These are phyloP conservation scores for Theileria parva DNA, from an alignment of 169 alveolate genomes.

Conservation along the genomic window DNA sequence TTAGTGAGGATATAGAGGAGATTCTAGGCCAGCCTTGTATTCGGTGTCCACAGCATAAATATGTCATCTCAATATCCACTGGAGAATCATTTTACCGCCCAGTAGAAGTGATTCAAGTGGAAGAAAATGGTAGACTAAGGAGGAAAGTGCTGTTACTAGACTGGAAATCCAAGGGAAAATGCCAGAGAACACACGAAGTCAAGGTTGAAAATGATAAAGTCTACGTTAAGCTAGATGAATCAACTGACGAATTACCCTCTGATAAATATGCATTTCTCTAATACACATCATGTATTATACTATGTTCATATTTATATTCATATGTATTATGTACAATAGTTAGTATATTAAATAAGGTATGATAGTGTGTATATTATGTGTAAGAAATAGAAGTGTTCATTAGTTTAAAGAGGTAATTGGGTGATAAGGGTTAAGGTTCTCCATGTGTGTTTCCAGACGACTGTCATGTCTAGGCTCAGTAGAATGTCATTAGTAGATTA, in stretches of 20 bases:
- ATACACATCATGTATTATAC: neutral
- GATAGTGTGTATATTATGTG: no score
- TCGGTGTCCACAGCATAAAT: constrained; percentile 73
- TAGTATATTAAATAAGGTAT: no score
- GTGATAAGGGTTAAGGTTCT: no score
- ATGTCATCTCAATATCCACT: constrained; percentile 64
- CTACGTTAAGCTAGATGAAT: constrained; percentile 10
- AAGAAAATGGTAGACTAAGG: constrained; percentile 4
- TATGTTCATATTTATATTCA: neutral
- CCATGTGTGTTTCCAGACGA: no score
- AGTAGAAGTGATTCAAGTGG: constrained; percentile 23
- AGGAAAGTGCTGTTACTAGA: constrained; percentile 18
- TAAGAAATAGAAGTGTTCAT: no score
- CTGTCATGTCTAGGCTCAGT: no score
- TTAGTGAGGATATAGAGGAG: constrained; percentile 72
- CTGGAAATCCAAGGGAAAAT: constrained; percentile 61
- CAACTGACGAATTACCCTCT: constrained; percentile 27
- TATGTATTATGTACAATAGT: neutral
- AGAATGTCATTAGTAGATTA: no score
- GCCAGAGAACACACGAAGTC: constrained; percentile 49
- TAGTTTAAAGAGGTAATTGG: no score
- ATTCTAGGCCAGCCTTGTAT: constrained; percentile 71
- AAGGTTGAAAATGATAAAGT: constrained; percentile 31
- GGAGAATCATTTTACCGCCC: constrained; percentile 75
- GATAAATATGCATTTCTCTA: constrained; percentile 48